A percentile compares a stretch with the other conserved stretches of the same genome.
Evolutionary conservation across 306 rosid genomes (phyloP).

Genomic region (Pterocarpus santalinus): DNA sequence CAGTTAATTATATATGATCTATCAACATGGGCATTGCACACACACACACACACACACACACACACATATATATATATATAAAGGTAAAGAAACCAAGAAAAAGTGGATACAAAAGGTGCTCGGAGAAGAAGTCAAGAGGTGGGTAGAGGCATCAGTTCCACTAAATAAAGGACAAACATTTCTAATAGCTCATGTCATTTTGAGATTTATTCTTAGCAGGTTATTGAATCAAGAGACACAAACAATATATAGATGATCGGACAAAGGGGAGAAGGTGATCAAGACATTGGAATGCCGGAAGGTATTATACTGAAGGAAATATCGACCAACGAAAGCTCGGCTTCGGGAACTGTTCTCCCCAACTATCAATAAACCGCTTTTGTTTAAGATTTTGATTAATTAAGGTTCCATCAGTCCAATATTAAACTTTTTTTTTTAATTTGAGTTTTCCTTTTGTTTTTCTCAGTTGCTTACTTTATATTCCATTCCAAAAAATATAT

Average conservation of each 20-base stretch:
- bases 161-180: conserved; percentile 52
- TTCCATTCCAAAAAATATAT: conserved; percentile 53
- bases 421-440: conserved; percentile 20
- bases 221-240: no score
- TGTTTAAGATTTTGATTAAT: conserved; percentile 13
- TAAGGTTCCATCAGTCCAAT: conserved; percentile 67
- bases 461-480: no score
- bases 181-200: conserved; percentile 47
- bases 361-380: conserved; percentile 57
- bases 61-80: no score
- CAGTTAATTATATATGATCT: no score
- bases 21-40: no score
- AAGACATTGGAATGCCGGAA: conserved; percentile 38
- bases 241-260: no score
- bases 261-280: background rate
- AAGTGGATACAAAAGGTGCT: conserved; percentile 52
- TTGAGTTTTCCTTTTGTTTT: conserved; percentile 21
- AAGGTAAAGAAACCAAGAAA: conserved; percentile 31
- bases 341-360: conserved; percentile 71
- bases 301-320: background rate
- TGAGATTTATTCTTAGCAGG: background rate
- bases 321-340: conserved; percentile 55
- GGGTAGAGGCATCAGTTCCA: conserved; percentile 51
- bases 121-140: conserved; percentile 48
- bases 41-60: no score